These are phyloP conservation scores for Alternaria triticina DNA, from an alignment of 2,329 filamentous ascomycete species.

Conservation along the genomic window DNA sequence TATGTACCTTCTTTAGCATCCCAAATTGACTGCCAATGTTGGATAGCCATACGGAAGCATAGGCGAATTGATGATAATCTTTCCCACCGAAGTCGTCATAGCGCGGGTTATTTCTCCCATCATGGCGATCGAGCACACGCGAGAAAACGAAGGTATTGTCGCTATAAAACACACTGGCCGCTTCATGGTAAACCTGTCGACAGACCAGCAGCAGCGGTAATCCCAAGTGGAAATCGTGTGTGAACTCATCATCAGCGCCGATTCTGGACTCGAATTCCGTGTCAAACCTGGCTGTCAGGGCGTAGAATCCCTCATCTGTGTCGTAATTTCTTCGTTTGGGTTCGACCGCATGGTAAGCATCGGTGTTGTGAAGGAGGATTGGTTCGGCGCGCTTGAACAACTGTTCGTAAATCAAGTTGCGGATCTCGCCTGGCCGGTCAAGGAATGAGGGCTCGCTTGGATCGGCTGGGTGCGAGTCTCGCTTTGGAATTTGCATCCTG, in stretches of 20 bases:
- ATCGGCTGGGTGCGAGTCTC: not conserved
- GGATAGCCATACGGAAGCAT: not conserved
- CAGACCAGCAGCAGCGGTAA: not conserved
- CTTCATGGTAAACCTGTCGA: constrained; percentile 11
- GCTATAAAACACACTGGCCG: not conserved
- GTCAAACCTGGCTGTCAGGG: not conserved
- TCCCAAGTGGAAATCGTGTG: not conserved
- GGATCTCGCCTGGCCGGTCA: constrained; percentile 1
- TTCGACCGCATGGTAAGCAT: not conserved
- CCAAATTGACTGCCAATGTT: not conserved
- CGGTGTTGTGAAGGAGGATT: constrained; percentile 6
- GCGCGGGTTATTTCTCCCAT: not conserved
- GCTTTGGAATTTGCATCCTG: not conserved
- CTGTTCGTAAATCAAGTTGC: constrained; percentile 14
- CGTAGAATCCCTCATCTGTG: not conserved
- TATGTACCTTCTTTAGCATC: not conserved
- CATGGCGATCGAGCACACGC: not conserved
- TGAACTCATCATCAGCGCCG: not conserved
- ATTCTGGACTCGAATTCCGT: not conserved
- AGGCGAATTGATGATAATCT: not conserved
- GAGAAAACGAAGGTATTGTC: constrained; percentile 6
- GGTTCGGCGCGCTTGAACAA: constrained; percentile 12
- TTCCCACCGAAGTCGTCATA: not conserved
- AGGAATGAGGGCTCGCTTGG: not conserved
- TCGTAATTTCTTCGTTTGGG: not conserved